phyloP scores from a whole-genome alignment of 2,329 filamentous ascomycete genomes.

The Colletotrichum orbiculare region DNA sequence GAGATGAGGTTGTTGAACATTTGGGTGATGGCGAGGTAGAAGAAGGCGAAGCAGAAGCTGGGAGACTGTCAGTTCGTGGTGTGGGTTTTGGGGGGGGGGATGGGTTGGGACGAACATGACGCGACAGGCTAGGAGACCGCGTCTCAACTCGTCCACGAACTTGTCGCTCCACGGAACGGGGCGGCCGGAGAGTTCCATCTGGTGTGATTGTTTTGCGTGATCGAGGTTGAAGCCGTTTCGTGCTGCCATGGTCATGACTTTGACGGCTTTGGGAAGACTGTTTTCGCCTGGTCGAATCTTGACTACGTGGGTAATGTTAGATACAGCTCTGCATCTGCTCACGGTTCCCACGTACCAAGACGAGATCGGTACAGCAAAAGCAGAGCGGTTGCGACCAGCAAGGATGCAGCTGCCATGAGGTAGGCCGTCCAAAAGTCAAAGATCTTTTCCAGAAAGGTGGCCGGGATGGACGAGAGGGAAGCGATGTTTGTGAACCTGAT shows the following conservation, averaged over 20 bases:
- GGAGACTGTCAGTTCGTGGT: too few species aligned
- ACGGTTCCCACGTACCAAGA: conserved; percentile 25
- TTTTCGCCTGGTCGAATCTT: conserved; percentile 60
- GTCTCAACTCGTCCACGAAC: conserved; percentile 78
- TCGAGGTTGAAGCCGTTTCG: not conserved
- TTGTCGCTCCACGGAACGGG: conserved; percentile 71
- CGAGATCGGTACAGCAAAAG: conserved; percentile 25
- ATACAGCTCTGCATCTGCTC: not conserved
- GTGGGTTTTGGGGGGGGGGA: too few species aligned
- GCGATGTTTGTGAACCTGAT: conserved; percentile 70
- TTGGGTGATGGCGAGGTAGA: conserved; percentile 59
- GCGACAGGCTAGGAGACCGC: conserved; percentile 73
- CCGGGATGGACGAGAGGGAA: conserved; percentile 68
- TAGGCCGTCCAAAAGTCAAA: conserved; percentile 70
- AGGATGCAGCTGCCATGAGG: conserved; percentile 66
- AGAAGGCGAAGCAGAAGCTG: conserved; percentile 12
- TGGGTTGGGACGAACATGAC: conserved; percentile 59
- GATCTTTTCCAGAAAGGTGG: conserved; percentile 69
- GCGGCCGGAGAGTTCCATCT: conserved; percentile 36
- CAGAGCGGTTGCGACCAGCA: conserved; percentile 58
- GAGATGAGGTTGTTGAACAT: conserved; percentile 66
- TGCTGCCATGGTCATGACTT: conserved; percentile 52
- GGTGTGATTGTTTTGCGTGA: not conserved
- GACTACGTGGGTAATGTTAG: conserved; percentile 23
- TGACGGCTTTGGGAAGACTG: conserved; percentile 66